phyloP scores from a whole-genome alignment of 140 eudicot species.

The Anethum foeniculum region DNA sequence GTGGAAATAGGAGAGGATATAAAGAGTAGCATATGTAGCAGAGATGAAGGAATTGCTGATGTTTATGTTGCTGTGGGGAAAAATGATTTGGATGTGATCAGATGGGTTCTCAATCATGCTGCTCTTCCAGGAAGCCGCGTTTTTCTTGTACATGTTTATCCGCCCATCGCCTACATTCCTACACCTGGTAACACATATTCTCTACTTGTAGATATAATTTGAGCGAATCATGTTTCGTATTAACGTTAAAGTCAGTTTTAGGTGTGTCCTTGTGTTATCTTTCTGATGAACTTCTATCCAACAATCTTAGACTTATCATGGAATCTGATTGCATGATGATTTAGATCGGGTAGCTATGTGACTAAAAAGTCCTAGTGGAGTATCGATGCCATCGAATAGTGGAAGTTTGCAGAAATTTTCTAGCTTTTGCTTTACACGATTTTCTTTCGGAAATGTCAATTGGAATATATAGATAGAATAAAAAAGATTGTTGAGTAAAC shows the following conservation, averaged over 20 bases:
- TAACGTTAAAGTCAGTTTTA: not conserved
- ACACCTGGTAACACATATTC: slow-evolving; percentile 59
- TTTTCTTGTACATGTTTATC: slow-evolving; percentile 69
- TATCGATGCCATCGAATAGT: not conserved
- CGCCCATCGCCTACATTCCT: slow-evolving; percentile 54
- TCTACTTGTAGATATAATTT: not conserved
- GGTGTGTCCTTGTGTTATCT: not conserved
- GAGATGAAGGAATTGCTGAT: slow-evolving; percentile 29
- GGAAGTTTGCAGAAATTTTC: not conserved
- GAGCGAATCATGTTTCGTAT: not conserved
- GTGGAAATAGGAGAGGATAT: slow-evolving; percentile 59
- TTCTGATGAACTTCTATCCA: not conserved
- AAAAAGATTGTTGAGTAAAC: not conserved
- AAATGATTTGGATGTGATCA: slow-evolving; percentile 59
- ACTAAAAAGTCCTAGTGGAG: not conserved
- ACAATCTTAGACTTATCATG: not conserved
- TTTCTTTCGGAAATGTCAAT: not conserved
- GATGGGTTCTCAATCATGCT: slow-evolving; percentile 75
- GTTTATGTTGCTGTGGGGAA: slow-evolving; percentile 90
- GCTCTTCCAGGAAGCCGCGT: slow-evolving; percentile 55
- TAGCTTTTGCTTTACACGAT: not conserved
- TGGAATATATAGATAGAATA: not conserved
- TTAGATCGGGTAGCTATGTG: not conserved
- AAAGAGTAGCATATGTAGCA: slow-evolving; percentile 23
- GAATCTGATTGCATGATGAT: not conserved